Conservation (phyloP, 2,329 filamentous ascomycete species). For the Xylariales sp. region DNA sequence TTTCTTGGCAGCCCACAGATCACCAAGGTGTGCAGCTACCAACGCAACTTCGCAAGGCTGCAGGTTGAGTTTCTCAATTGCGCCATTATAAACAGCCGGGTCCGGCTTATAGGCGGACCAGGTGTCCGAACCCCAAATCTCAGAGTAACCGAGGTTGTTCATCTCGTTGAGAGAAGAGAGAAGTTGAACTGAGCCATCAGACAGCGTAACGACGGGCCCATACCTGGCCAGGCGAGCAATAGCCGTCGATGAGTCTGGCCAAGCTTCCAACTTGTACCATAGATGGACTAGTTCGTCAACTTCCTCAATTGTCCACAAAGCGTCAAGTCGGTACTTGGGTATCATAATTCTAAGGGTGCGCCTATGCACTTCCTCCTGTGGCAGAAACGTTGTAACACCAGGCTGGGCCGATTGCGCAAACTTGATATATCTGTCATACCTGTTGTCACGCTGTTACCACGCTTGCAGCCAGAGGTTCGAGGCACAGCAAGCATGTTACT, state of each 20-base stretch:
- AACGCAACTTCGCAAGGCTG: constrained; percentile 48
- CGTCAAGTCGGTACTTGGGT: constrained; percentile 38
- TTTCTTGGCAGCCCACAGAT: constrained; percentile 53
- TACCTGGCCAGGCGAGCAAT: constrained; percentile 39
- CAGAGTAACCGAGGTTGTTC: constrained; percentile 46
- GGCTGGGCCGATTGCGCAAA: constrained; percentile 42
- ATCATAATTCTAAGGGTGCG: constrained; percentile 46
- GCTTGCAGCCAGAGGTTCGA: not conserved
- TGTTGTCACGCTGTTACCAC: too few relatives aligned
- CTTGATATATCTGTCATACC: constrained; percentile 36
- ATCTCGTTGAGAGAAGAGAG: constrained; percentile 46
- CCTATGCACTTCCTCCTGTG: constrained; percentile 56
- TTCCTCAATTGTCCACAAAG: constrained; percentile 52
- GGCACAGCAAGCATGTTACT: not conserved
- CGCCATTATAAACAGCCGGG: constrained; percentile 51
- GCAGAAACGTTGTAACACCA: constrained; percentile 36
- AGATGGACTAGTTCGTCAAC: constrained; percentile 48
- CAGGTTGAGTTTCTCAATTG: constrained; percentile 43
- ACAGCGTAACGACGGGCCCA: constrained; percentile 51
- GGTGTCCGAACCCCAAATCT: constrained; percentile 51
- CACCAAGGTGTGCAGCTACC: constrained; percentile 56
- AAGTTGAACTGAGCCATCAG: constrained; percentile 54
- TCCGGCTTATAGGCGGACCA: constrained; percentile 60
- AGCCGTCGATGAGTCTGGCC: constrained; percentile 46
- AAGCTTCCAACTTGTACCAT: constrained; percentile 57